These are phyloP conservation scores for Calendula officinalis DNA, from an alignment of 129 eudicot genomes.

Conservation along the genomic window DNA sequence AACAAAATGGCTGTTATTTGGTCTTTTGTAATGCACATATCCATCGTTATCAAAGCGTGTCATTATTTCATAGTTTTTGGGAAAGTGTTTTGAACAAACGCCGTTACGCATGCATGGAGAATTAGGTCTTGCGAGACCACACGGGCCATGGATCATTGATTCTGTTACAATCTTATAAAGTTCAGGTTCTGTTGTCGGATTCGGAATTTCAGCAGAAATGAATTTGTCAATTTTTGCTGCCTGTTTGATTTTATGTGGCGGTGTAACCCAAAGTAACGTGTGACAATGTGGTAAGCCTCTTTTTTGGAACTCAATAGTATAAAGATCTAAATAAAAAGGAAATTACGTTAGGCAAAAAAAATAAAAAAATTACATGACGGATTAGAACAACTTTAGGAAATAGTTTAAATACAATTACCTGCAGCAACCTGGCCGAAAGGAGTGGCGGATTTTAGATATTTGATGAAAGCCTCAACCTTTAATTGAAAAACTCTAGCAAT, in stretches of 20 bases:
- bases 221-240: neutral
- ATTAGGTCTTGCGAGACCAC: neutral
- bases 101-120: neutral
- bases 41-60: neutral
- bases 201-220: neutral
- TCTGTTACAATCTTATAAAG: neutral
- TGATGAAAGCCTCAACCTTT: neutral
- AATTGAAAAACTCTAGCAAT: neutral
- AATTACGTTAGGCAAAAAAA: neutral
- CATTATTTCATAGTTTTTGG: neutral
- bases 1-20: too few relatives aligned
- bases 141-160: neutral
- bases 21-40: neutral
- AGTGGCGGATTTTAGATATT: too few relatives aligned
- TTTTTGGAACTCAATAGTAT: conserved; percentile 1
- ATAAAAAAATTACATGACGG: neutral
- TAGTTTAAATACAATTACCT: too few relatives aligned
- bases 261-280: neutral
- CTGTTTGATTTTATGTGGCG: neutral
- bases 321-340: neutral
- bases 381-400: neutral
- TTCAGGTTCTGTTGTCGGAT: neutral
- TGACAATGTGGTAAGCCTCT: conserved; percentile 2
- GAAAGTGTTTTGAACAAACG: neutral
- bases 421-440: too few relatives aligned